Percentiles rank a stretch among this genome's conserved stretches.
Conservation (phyloP, 164 flowering plant species). For the Cinnamomum chago region DNA sequence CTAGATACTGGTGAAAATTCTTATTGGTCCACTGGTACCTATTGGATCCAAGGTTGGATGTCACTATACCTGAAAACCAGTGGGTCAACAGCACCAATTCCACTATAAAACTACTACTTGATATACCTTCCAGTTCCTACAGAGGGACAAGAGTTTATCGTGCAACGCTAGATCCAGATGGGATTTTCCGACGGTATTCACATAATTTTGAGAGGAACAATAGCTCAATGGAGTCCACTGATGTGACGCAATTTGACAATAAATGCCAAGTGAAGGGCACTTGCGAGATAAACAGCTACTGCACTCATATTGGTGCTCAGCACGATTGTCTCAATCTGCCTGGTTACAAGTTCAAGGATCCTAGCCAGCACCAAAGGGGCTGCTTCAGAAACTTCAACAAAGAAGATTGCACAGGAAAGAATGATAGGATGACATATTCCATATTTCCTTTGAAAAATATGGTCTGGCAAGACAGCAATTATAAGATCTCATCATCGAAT, state of each 20-base stretch:
- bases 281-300: slow-evolving; percentile 5
- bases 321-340: background rate
- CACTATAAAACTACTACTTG: background rate
- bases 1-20: background rate
- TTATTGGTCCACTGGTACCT: slow-evolving; percentile 12
- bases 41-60: background rate
- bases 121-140: slow-evolving; percentile 6
- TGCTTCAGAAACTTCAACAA: background rate
- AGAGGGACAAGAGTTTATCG: slow-evolving; percentile 1
- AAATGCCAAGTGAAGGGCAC: slow-evolving; percentile 8
- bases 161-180: slow-evolving; percentile 13
- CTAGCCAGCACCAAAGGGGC: background rate
- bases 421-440: background rate
- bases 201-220: background rate
- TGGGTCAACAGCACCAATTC: slow-evolving; percentile 1
- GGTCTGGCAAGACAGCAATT: background rate
- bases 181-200: slow-evolving; percentile 6
- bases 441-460: background rate
- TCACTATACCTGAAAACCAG: slow-evolving; percentile 7
- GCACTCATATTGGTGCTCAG: background rate
- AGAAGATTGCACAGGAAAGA: background rate
- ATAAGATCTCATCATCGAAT: background rate
- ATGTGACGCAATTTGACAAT: background rate
- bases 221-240: background rate
- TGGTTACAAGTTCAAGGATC: background rate